Base-by-base conservation (phyloP, 23 red algal species). In the Gracilaria domingensis region DNA sequence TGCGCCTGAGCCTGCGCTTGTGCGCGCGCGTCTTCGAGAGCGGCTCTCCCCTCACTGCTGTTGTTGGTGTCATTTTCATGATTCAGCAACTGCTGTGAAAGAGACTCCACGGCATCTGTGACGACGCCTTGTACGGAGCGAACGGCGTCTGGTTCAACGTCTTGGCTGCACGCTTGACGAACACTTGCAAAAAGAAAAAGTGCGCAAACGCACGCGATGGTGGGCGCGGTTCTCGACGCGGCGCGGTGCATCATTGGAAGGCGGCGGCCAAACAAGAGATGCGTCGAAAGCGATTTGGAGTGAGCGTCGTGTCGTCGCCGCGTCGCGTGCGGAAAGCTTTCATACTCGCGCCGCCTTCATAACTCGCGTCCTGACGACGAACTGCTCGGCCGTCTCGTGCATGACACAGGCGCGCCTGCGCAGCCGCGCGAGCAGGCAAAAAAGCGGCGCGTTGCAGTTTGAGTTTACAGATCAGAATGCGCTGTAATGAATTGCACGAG, bases 21-120 rank as follows among this genome's bases (percentile, higher is more conserved):
- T 38, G 84, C 65, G 26, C 84, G 84, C 8, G 84, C 84, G 25
- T 87, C 60, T 1, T 87, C 67, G 62, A 87, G 84, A 38, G 84
- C 84, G 30, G 84, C 53, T 4, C 65, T 67, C 24, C 84, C 84
- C 18, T 66, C 62, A 37, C 62, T 57, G 23, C 36, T 33, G 51
- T 20, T 18, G 14, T 55, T 55, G 51, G 44, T 34, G 34, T 23
- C 50, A 18, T 48, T 76, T 36, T 33, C 18, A 29, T 16, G 55
- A 71, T 66, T 65, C 8, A 50, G 9, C 4, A 66, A 12, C 37
- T 48, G 81, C 20, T 50, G 57, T 33, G 81, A 45, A 26, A 62
- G 9, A 1, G 79, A 26, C 11, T 37, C 56, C 26, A 66, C 33
- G 6, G 59, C 59, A 25, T 62, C 57, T 17, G 55, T 85, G 37